phyloP scores from a whole-genome alignment of 306 rosid genomes.

The Castanea sativa region DNA sequence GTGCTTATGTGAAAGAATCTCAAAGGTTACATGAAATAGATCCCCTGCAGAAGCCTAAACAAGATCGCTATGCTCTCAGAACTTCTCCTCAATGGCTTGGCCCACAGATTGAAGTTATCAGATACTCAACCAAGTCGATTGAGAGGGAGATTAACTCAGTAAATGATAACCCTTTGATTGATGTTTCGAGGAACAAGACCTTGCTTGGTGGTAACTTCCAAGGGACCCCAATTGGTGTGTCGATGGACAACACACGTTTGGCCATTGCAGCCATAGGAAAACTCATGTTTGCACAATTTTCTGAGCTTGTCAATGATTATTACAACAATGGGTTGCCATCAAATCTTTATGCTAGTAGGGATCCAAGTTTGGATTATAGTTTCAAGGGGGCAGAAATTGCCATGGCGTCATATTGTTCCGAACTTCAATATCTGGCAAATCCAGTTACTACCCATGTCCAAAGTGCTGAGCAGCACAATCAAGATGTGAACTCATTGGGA shows the following conservation, averaged over 20 bases:
- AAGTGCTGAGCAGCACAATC: constrained; percentile 51
- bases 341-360: constrained; percentile 41
- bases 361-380: constrained; percentile 49
- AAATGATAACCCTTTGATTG: constrained; percentile 51
- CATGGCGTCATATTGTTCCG: constrained; percentile 51
- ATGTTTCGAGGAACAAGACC: constrained; percentile 22
- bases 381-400: constrained; percentile 51
- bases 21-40: constrained; percentile 19
- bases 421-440: constrained; percentile 42
- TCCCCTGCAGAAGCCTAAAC: constrained; percentile 42
- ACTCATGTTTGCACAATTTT: constrained; percentile 46
- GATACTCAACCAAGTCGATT: constrained; percentile 37
- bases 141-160: constrained; percentile 50
- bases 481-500: constrained; percentile 51
- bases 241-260: constrained; percentile 46
- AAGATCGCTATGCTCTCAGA: constrained; percentile 45
- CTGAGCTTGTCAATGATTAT: constrained; percentile 43
- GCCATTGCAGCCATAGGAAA: constrained; percentile 50
- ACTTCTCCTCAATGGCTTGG: constrained; percentile 60
- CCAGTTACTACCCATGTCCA: constrained; percentile 44
- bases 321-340: constrained; percentile 47
- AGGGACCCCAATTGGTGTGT: constrained; percentile 54
- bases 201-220: constrained; percentile 48
- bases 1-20: constrained; percentile 29
- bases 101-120: constrained; percentile 47